Percentiles rank a stretch among this genome's conserved stretches.
Conservation (phyloP, 2,329 filamentous ascomycete species). For the Cadophora sp. region DNA sequence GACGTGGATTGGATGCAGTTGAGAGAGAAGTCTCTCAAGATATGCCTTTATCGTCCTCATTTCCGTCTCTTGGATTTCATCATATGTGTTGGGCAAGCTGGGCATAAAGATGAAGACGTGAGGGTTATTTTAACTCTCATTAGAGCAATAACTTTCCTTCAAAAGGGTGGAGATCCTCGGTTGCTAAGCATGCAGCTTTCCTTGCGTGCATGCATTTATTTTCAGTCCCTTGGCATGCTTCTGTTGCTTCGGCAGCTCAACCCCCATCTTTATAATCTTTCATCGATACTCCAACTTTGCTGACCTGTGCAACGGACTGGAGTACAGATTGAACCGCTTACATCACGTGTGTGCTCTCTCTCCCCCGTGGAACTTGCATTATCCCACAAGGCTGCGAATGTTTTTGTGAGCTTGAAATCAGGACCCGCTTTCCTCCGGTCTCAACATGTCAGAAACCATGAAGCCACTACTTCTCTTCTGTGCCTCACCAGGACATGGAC, state of each 20-base stretch:
- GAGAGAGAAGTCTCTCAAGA: no score
- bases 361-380: no score
- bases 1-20: no score
- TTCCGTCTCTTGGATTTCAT: no score
- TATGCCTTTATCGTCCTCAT: no score
- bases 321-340: neutral
- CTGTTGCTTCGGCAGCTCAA: neutral
- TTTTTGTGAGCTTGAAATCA: neutral
- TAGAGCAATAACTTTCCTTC: neutral
- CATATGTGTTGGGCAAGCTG: no score
- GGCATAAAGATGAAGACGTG: no score
- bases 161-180: neutral
- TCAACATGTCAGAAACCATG: neutral
- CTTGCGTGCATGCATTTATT: neutral
- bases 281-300: neutral
- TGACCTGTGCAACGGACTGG: neutral
- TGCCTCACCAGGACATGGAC: slow-evolving; percentile 24
- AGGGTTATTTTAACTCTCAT: neutral
- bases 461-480: slow-evolving; percentile 25
- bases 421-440: neutral
- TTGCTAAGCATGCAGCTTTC: slow-evolving; percentile 8
- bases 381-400: neutral
- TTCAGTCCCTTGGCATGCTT: neutral
- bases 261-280: neutral
- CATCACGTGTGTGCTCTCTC: neutral